Evolutionary conservation across 164 flowering plant species (phyloP), one percentile per base, ranked within the genome.

Genomic region (Sextonia rubra): DNA sequence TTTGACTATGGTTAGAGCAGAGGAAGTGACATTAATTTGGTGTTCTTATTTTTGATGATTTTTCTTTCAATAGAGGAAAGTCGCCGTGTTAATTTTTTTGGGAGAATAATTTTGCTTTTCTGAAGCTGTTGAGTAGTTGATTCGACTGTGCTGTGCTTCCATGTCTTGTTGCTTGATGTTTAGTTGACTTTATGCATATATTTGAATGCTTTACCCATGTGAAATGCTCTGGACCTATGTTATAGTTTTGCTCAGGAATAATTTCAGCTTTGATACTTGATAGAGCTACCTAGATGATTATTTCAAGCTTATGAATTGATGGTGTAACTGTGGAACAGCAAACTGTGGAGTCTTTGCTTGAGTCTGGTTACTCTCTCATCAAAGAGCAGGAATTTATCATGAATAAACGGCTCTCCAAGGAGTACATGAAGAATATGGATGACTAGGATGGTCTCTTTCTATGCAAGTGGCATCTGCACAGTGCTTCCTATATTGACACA

Each of bases 341-440:
- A 91, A 93, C 93, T 18, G 56, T 87, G 77, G 98, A 91, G 79
- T 89, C 91, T 67, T 86, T 93, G 76, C 91, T 93, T 8, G 95
- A 91, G 78, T 88, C 97, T 4, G 98, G 97, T 26, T 71, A 88
- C 71, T 88, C 97, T 73, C 91, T 93, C n/a, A 20, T 89, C 69
- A 85, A 75, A 77, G 97, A 93, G 70, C 97, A 90, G 75, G 81
- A 85, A 81, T 81, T 91, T 73, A 77, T 93, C 60, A 90, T 85
- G 91, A 86, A 84, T 49, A 83, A 77, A 49, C 90, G 83, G 77
- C 95, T 91, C 70, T 89, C 98, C 23, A 93, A 91, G 79, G 95
- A 91, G 71, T 93, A 93, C 86, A 85, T 93, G 95, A 93, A 91
- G 83, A 93, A 93, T 81, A 84, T 91, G 26, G 94, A 90, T 67